Evolutionary conservation across 2,329 filamentous ascomycete genomes (phyloP).

Genomic region (Chalaropsis thielavioides): DNA sequence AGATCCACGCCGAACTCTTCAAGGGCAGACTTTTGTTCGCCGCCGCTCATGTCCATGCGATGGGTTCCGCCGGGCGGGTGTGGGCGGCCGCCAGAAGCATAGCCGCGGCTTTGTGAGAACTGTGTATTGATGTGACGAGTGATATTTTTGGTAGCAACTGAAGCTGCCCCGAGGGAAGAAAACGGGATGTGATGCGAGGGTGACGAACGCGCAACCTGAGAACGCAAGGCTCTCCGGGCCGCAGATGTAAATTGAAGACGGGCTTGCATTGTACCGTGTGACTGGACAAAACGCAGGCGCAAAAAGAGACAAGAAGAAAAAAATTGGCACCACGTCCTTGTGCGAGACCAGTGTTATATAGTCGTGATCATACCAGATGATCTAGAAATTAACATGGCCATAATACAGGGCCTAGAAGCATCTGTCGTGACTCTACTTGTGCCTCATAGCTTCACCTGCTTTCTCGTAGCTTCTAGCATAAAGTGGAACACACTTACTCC

Average conservation of each 20-base stretch:
- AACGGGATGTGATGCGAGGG: not conserved
- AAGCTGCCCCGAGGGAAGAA: constrained; percentile 17
- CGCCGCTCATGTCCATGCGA: constrained; percentile 73
- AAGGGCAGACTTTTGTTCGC: constrained; percentile 67
- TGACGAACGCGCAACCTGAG: not conserved
- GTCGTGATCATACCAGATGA: not conserved
- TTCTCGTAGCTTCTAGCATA: constrained; percentile 30
- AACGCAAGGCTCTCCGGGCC: constrained; percentile 24
- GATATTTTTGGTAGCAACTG: constrained; percentile 27
- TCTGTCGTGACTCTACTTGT: constrained; percentile 3
- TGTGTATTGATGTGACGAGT: not conserved
- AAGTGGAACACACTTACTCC: not conserved
- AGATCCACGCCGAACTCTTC: constrained; percentile 87
- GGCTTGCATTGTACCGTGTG: constrained; percentile 27
- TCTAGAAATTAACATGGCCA: not conserved
- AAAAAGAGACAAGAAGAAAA: constrained; percentile 1
- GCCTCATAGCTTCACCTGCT: constrained; percentile 21
- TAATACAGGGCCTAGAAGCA: not conserved
- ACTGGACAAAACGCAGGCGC: not conserved
- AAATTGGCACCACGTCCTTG: not conserved
- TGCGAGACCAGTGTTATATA: not conserved
- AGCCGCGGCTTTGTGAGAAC: constrained; percentile 30
- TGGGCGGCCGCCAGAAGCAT: constrained; percentile 54
- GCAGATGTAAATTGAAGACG: constrained; percentile 28
- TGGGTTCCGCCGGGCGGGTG: constrained; percentile 87